Base-by-base conservation (phyloP, 345 rosid genomes). In the Ceriops zippeliana region DNA sequence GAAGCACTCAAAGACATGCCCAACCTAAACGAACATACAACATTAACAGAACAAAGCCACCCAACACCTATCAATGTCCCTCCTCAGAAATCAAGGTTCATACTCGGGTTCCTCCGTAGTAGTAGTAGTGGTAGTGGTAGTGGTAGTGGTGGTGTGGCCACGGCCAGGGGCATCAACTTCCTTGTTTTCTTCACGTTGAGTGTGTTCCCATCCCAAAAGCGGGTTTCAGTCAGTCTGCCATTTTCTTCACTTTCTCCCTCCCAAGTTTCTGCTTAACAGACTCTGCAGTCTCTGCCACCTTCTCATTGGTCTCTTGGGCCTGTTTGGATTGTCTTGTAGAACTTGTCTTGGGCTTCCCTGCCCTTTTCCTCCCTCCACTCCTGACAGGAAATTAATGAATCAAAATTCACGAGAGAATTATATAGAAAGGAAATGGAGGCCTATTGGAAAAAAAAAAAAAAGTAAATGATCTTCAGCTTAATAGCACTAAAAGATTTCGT, bases 141-240 rank as follows among this genome's bases (percentile, higher is more conserved):
- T 8, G 5, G 22, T 21, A 22, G 26, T 24, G 22, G 66, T 61
- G 21, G 52, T 69, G 30, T 32, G 47, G 46, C 30, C 13, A 32
- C 21, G 9, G 21, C 59, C 53, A 21, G 30, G 35, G 27, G 6
- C 27, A n/a, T n/a, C 24, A n/a, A 31, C 68, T 9, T 28, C 68
- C 7, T 74, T 79, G 10, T 75, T 78, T 7, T 81, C 83, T 1
- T 73, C 65, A 42, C 65, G 76, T 4, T 38, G 47, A 1, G 47
- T 38, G 47, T 27, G 52, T 49, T 62, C 79, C 79, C 80, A 85
- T 78, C 1, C 96, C 91, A 51, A 89, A 70, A 6, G 90, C 78
- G 28, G 79, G 79, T 71, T 85, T 89, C 22, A 0, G 90, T 79
- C 88, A 7, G 83, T 82, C 82, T 1, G 97, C 89, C 81, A 76